These are phyloP conservation scores for Claviceps sp. DNA, from an alignment of 2,329 filamentous ascomycete species.

Conservation along the genomic window DNA sequence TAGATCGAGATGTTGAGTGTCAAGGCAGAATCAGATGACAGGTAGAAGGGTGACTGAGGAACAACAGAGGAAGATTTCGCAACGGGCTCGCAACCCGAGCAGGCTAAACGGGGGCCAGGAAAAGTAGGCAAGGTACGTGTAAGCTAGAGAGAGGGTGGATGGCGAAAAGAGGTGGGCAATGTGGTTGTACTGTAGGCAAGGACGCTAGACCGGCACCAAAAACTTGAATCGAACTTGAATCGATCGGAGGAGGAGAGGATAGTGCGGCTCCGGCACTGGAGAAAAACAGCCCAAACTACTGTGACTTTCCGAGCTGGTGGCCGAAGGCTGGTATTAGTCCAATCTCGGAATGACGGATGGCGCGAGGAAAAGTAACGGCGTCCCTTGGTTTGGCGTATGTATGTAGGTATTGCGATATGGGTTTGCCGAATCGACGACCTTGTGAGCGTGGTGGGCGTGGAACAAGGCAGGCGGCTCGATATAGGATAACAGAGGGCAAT, in stretches of 20 bases:
- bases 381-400: neutral
- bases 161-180: conserved; percentile 2
- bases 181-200: conserved; percentile 3
- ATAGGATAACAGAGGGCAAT: too few relatives aligned
- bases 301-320: neutral
- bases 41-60: neutral
- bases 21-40: neutral
- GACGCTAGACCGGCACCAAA: conserved; percentile 2
- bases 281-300: neutral
- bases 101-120: neutral
- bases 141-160: conserved; percentile 1
- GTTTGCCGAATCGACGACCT: neutral
- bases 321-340: neutral
- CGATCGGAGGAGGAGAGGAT: neutral
- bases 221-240: conserved; percentile 2
- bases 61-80: neutral
- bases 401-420: neutral
- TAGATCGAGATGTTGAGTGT: neutral
- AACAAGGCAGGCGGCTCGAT: too few relatives aligned
- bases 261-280: neutral
- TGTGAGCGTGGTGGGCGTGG: neutral
- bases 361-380: neutral
- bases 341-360: neutral
- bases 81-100: neutral
- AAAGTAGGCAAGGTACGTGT: neutral